Percentiles rank a stretch among this genome's conserved stretches.
phyloP scores from a whole-genome alignment of 805 yeast species.

The Metschnikowia rubicola region DNA sequence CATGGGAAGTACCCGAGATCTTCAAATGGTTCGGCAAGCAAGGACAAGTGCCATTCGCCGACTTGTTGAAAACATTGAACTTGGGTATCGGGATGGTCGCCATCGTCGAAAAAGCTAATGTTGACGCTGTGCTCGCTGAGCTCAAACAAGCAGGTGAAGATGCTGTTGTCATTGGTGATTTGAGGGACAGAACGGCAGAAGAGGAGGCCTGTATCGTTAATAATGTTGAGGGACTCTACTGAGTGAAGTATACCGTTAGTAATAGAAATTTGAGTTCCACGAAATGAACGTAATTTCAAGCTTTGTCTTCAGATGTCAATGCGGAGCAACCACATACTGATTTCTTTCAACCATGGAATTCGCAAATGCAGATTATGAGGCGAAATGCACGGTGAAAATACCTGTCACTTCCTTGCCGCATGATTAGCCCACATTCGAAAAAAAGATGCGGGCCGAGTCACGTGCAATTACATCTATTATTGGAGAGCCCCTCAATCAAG shows the following conservation, averaged over 20 bases:
- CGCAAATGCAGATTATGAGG: too few species aligned
- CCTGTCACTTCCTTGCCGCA: background rate
- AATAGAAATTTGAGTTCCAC: too few species aligned
- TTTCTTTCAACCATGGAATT: too few species aligned
- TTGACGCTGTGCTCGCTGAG: slow-evolving; percentile 48
- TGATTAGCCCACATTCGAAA: background rate
- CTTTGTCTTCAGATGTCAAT: too few species aligned
- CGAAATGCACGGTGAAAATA: too few species aligned
- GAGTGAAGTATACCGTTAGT: background rate
- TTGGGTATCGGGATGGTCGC: slow-evolving; percentile 97
- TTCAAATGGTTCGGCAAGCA: slow-evolving; percentile 92
- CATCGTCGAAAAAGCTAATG: slow-evolving; percentile 71
- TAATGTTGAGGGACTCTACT: slow-evolving; percentile 19
- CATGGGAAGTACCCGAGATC: slow-evolving; percentile 84
- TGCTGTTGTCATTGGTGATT: slow-evolving; percentile 51
- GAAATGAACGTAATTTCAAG: too few species aligned
- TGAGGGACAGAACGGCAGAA: slow-evolving; percentile 36
- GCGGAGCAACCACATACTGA: too few species aligned
- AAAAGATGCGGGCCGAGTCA: background rate
- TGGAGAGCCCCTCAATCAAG: background rate
- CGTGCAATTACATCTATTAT: slow-evolving; percentile 2
- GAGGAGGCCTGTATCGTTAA: slow-evolving; percentile 62
- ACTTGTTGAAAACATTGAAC: slow-evolving; percentile 86
- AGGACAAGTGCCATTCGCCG: slow-evolving; percentile 84
- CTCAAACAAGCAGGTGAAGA: slow-evolving; percentile 68